These are phyloP conservation scores for Globisporangium nagaii DNA, from an alignment of 352 stramenopile species.

Conservation along the genomic window DNA sequence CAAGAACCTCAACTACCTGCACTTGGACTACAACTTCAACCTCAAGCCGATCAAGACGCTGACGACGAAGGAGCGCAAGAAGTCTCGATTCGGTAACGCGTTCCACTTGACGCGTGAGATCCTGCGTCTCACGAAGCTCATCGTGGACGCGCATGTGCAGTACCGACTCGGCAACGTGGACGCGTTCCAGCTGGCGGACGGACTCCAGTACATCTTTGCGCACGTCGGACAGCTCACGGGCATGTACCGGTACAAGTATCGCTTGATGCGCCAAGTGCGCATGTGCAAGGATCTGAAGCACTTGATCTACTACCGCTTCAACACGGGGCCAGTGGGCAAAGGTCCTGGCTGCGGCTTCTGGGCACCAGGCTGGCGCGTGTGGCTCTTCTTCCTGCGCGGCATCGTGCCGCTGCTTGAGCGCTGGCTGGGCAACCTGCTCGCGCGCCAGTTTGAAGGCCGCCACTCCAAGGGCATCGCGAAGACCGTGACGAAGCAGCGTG, in stretches of 20 bases:
- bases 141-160: slow-evolving; percentile 99
- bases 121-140: slow-evolving; percentile 98
- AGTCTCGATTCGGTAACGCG: slow-evolving; percentile 95
- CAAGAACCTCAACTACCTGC: slow-evolving; percentile 99
- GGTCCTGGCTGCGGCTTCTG: slow-evolving; percentile 99
- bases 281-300: slow-evolving; percentile 99
- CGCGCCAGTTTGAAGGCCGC: slow-evolving; percentile 98
- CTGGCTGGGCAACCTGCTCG: slow-evolving; percentile 99
- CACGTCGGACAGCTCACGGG: slow-evolving; percentile 99
- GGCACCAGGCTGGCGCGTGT: slow-evolving; percentile 98
- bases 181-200: slow-evolving; percentile 98
- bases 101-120: slow-evolving; percentile 98
- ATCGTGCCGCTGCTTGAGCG: slow-evolving; percentile 98
- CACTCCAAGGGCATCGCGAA: slow-evolving; percentile 98
- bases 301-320: slow-evolving; percentile 99
- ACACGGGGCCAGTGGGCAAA: slow-evolving; percentile 99
- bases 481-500: slow-evolving; percentile 99
- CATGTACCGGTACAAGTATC: slow-evolving; percentile 99
- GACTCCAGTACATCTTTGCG: slow-evolving; percentile 99
- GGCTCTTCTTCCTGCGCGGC: slow-evolving; percentile 99
- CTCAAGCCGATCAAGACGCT: slow-evolving; percentile 99
- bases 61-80: slow-evolving; percentile 99
- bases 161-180: slow-evolving; percentile 99
- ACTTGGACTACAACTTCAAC: slow-evolving; percentile 99
- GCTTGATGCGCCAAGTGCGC: slow-evolving; percentile 95